These are phyloP conservation scores for Rhizopogon sp. DNA, from an alignment of 768 basidiomycete genomes.

Conservation along the genomic window DNA sequence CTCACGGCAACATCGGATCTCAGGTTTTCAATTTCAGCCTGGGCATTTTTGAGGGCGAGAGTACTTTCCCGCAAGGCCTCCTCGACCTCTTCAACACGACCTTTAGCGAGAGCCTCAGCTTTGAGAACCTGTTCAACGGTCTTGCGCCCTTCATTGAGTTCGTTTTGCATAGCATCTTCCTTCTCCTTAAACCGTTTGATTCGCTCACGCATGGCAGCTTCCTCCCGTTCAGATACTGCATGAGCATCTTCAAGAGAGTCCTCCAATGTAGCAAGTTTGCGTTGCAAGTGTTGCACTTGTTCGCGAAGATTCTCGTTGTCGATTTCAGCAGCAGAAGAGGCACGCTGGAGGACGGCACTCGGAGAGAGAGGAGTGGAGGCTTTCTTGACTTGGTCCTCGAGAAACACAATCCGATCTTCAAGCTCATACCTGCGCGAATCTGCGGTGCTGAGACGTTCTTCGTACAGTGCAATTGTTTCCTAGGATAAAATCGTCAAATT, in stretches of 20 bases:
- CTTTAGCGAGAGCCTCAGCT: conserved; percentile 56
- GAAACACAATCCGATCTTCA: conserved; percentile 53
- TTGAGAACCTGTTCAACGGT: conserved; percentile 60
- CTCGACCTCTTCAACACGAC: conserved; percentile 79
- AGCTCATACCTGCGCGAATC: conserved; percentile 75
- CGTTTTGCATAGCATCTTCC: conserved; percentile 65
- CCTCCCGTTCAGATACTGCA: conserved; percentile 69
- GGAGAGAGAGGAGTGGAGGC: conserved; percentile 28
- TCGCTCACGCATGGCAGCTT: conserved; percentile 53
- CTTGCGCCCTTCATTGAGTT: conserved; percentile 60
- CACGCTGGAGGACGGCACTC: conserved; percentile 30
- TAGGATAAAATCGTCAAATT: conserved; percentile 23
- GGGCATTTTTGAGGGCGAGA: conserved; percentile 80
- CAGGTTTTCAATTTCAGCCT: conserved; percentile 82
- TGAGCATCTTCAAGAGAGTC: conserved; percentile 80
- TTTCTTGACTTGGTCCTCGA: conserved; percentile 49
- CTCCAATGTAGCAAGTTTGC: conserved; percentile 69
- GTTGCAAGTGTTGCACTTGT: conserved; percentile 84
- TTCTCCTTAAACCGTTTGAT: conserved; percentile 69
- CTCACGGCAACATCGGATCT: conserved; percentile 74
- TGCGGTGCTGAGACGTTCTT: conserved; percentile 72
- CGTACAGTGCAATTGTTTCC: conserved; percentile 95
- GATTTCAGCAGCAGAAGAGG: conserved; percentile 78
- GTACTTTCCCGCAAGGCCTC: conserved; percentile 86
- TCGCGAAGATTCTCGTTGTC: conserved; percentile 92